Conservation (phyloP, 2,329 filamentous ascomycete genomes). For the Alternaria metachromatica region DNA sequence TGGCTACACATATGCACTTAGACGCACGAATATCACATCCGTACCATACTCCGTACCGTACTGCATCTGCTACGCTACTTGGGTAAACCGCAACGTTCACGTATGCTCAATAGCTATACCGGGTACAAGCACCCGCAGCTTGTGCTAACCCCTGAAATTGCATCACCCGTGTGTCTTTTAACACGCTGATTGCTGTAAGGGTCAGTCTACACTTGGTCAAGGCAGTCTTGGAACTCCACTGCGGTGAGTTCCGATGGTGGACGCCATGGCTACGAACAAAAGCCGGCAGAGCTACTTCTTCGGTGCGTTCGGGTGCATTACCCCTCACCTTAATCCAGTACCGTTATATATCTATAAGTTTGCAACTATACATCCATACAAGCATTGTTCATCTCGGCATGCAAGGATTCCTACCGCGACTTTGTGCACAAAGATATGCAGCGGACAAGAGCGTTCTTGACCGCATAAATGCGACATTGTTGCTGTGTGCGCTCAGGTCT, state of each 20-base stretch:
- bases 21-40: slow-evolving; percentile 29
- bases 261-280: neutral
- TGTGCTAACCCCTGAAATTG: neutral
- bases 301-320: slow-evolving; percentile 13
- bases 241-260: slow-evolving; percentile 9
- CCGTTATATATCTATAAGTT: slow-evolving; percentile 8
- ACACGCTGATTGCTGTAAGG: neutral
- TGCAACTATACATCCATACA: neutral
- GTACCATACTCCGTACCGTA: slow-evolving; percentile 9
- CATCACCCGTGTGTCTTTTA: neutral
- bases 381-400: neutral
- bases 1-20: slow-evolving; percentile 23
- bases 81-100: neutral
- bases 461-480: neutral
- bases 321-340: slow-evolving; percentile 12
- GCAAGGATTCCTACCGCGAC: neutral
- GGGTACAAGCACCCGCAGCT: neutral
- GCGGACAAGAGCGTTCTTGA: neutral
- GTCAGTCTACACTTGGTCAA: neutral
- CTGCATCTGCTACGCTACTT: slow-evolving; percentile 2
- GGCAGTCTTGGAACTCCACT: slow-evolving; percentile 1
- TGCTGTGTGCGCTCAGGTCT: neutral
- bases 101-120: neutral
- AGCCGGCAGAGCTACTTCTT: slow-evolving; percentile 9
- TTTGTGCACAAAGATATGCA: slow-evolving; percentile 8